phyloP scores from a whole-genome alignment of 495 filamentous ascomycete genomes.

The Parachaetomium inaequale region DNA sequence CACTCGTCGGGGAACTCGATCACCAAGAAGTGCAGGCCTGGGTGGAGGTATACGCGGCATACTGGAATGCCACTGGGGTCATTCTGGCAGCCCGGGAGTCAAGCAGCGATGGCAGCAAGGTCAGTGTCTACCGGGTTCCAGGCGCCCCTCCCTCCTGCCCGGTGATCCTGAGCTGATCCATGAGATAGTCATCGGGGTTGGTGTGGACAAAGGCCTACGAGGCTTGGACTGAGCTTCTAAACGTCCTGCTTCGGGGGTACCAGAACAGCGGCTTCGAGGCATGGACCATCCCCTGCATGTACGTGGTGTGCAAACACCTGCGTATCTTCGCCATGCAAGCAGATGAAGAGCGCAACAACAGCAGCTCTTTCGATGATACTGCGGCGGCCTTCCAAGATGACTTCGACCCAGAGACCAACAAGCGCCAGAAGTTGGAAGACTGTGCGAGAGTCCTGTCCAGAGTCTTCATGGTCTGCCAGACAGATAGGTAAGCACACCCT shows the following conservation, averaged over 20 bases:
- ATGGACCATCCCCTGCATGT: conserved; percentile 88
- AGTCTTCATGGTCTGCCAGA: conserved; percentile 83
- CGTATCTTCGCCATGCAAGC: conserved; percentile 85
- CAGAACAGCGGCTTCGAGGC: conserved; percentile 63
- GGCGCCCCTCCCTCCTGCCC: too few relatives aligned
- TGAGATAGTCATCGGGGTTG: conserved; percentile 36
- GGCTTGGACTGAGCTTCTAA: conserved; percentile 75
- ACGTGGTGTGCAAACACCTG: conserved; percentile 76
- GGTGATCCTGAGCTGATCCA: background rate
- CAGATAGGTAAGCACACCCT: conserved; percentile 65
- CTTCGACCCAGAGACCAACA: conserved; percentile 63
- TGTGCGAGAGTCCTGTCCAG: conserved; percentile 81
- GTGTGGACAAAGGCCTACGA: conserved; percentile 76
- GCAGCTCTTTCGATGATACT: conserved; percentile 43
- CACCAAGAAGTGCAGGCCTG: conserved; percentile 68
- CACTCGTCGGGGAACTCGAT: conserved; percentile 44
- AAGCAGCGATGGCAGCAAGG: conserved; percentile 31
- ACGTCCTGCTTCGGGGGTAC: conserved; percentile 70
- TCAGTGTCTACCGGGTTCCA: conserved; percentile 16
- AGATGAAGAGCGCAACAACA: conserved; percentile 59
- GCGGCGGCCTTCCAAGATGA: conserved; percentile 65
- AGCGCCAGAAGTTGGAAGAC: conserved; percentile 81
- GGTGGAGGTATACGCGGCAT: conserved; percentile 76
- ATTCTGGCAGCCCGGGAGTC: conserved; percentile 55
- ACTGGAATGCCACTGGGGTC: conserved; percentile 75